Base-by-base conservation (phyloP, 108 stramenopile species). In the Cyclotella cryptica region DNA sequence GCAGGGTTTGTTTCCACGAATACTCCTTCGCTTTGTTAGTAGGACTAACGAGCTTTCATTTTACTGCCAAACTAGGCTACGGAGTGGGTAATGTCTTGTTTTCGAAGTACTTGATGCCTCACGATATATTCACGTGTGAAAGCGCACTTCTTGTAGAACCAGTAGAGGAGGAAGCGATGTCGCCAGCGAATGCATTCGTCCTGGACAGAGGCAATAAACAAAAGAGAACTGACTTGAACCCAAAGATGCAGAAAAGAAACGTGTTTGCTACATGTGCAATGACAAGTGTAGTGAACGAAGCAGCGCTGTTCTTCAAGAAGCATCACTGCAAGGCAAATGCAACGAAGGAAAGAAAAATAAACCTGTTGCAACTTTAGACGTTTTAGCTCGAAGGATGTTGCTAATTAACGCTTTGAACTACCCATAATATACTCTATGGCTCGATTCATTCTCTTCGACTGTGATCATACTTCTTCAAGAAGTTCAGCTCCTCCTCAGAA, bases 231-330 rank as follows among this genome's bases (percentile, higher is more conserved):
- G 40, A 53, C 26, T 51, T 84, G 30, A 76, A 72, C 11, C 82
- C 81, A n/a, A 77, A 87, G n/a, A 61, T 70, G 54, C 84, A 67
- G 42, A 84, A 90, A 55, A 69, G 88, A 44, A 67, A 90, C 29
- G 88, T 78, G 11, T 96, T 92, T 63, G 86, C 88, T 71, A 60
- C 92, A 17, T 96, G 95, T 77, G 69, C 66, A 14, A 81, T 94
- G 69, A 93, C 89, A 43, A 72, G 66, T n/a, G 76, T 83, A 27
- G 69, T 96, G 59, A 96, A 96, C 63, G 90, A 86, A 74, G 93
- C 90, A 35, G 87, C 87, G 3, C 80, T 82, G 17, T 93, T 84
- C 62, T 96, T 82, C 84, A 96, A 93, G 69, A 46, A 90, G 28
- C 83, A 93, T 51, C 88, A 93, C 67, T 96, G 95, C 68, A 79